These are phyloP conservation scores for Helichrysum umbraculigerum DNA, from an alignment of 129 eudicot species.

Conservation along the genomic window DNA sequence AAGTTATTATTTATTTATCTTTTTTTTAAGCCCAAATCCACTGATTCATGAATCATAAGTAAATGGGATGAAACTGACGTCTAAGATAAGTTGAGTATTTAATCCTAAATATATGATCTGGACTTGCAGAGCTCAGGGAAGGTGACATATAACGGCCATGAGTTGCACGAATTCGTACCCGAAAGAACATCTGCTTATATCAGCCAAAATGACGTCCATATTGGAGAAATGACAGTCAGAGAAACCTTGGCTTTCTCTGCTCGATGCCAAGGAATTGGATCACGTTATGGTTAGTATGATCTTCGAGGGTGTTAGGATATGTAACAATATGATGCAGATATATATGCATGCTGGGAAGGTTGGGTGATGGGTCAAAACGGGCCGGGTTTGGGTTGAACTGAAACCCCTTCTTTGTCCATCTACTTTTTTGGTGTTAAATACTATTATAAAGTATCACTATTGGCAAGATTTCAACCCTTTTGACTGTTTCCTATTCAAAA, in stretches of 20 bases:
- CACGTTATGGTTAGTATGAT: conserved; percentile 67
- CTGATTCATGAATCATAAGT: background rate
- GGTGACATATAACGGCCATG: conserved; percentile 85
- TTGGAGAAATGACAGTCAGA: conserved; percentile 94
- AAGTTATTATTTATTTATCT: no score
- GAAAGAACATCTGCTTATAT: conserved; percentile 91
- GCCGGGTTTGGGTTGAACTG: background rate
- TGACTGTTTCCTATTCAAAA: background rate
- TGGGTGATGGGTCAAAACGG: background rate
- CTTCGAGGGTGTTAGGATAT: background rate
- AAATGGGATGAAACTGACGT: background rate
- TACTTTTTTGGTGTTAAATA: background rate
- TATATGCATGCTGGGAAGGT: background rate
- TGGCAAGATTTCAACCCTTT: background rate
- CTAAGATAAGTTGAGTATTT: background rate
- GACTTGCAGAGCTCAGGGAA: conserved; percentile 55
- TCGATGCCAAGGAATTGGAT: conserved; percentile 91
- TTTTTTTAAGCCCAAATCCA: background rate
- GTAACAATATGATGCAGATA: background rate
- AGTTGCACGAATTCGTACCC: conserved; percentile 72
- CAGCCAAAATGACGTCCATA: conserved; percentile 87
- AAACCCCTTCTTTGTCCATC: background rate
- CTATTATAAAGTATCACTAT: background rate
- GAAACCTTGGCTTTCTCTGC: conserved; percentile 88
- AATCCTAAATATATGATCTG: conserved; percentile 12